These are phyloP conservation scores for Conticribra guillardii DNA, from an alignment of 108 stramenopile species.

Conservation along the genomic window DNA sequence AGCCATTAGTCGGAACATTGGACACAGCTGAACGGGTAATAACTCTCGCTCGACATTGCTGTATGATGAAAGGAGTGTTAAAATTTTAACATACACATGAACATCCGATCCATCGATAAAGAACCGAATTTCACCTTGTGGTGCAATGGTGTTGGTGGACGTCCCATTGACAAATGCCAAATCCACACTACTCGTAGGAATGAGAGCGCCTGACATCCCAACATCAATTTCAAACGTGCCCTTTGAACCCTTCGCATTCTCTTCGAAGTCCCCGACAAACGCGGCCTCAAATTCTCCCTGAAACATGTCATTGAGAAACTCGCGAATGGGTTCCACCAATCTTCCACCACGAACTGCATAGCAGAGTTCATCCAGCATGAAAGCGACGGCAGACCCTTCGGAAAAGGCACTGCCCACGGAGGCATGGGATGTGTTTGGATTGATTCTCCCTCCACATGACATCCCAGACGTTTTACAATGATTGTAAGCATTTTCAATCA, in stretches of 20 bases:
- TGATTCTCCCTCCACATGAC: background rate
- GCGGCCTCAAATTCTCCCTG: constrained; percentile 36
- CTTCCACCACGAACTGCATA: constrained; percentile 53
- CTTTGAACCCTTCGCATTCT: constrained; percentile 3
- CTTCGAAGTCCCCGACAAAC: constrained; percentile 50
- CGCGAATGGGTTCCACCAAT: constrained; percentile 22
- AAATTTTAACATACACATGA: constrained; percentile 42
- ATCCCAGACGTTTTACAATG: constrained; percentile 38
- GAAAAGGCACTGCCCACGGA: constrained; percentile 4
- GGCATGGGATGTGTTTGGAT: background rate
- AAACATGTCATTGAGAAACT: constrained; percentile 41
- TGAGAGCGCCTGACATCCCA: constrained; percentile 1
- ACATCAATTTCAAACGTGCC: too few relatives aligned
- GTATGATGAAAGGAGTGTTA: constrained; percentile 34
- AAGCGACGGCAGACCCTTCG: constrained; percentile 38
- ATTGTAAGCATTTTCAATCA: constrained; percentile 43
- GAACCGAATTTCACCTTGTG: constrained; percentile 48
- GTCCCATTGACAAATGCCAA: constrained; percentile 42
- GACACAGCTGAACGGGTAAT: constrained; percentile 36
- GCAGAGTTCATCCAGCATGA: constrained; percentile 52
- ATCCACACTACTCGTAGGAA: constrained; percentile 25
- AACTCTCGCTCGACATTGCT: constrained; percentile 20
- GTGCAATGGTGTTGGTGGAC: constrained; percentile 8
- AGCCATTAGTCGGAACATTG: constrained; percentile 48
- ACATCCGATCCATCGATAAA: constrained; percentile 23